Base-by-base conservation (phyloP, 108 stramenopile genomes). In the Nitzschia sp. region DNA sequence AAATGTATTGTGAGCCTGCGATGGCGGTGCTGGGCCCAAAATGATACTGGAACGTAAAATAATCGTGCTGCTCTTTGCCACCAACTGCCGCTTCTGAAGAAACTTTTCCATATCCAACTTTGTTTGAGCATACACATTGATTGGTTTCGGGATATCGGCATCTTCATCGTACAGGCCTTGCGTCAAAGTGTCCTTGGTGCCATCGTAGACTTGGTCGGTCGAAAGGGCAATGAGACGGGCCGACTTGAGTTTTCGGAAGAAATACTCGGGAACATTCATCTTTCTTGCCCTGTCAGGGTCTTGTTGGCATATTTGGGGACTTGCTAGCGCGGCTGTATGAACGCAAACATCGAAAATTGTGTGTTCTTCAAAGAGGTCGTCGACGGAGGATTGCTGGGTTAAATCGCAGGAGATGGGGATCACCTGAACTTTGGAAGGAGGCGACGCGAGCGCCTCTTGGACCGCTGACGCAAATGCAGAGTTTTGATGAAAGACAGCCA, bases 191-290 rank as follows among this genome's bases (percentile, higher is more conserved):
- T 29, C 35, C 45, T 85, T 71, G 1, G 50, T 77, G 16, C 91
- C 91, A 55, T 84, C 71, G 55, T 88, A 93, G 1, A 90, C 91
- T 75, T 93, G 91, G 79, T 93, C 91, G 19, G 88, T 93, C 2
- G 91, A 93, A 26, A 90, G 50, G n/a, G 82, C 88, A 56, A 89
- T 72, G 17, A 81, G 45, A 8, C 19, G 9, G 26, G 78, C 45
- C 22, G 35, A 28, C 11, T 65, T 44, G 1, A 80, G 22, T 11
- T 63, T 60, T 26, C 53, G 38, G 23, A 89, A 68, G 45, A 93
- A 80, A 2, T 52, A 34, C 17, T 62, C 31, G 0, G 91, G 91
- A 36, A 68, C 70, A 70, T 93, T 93, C 48, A 86, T 58, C 0
- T 53, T 47, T 46, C 38, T 60, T 15, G 88, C 91, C 11, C 52